These are phyloP conservation scores for Phytopythium litorale DNA, from an alignment of 352 stramenopile species.

Conservation along the genomic window DNA sequence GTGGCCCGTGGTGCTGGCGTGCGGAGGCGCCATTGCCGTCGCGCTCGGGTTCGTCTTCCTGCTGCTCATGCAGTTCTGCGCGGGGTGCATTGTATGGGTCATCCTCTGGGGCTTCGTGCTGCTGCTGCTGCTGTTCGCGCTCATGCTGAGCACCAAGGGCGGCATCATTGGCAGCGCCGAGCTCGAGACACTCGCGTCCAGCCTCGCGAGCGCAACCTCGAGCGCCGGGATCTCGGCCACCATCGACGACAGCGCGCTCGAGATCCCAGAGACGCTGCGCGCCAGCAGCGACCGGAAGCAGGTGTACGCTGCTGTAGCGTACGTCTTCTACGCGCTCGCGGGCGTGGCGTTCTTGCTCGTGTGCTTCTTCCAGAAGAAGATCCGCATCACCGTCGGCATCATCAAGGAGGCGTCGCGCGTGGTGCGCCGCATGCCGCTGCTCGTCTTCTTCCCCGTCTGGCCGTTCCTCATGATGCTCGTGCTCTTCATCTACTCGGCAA, in stretches of 20 bases:
- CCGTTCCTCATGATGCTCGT: slow-evolving; percentile 60
- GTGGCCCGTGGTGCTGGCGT: slow-evolving; percentile 47
- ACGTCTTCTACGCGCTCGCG: slow-evolving; percentile 53
- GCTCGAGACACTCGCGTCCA: slow-evolving; percentile 36
- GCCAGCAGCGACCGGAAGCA: slow-evolving; percentile 56
- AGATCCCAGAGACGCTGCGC: slow-evolving; percentile 48
- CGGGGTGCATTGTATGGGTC: slow-evolving; percentile 72
- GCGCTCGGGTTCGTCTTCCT: slow-evolving; percentile 66
- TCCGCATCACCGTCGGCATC: slow-evolving; percentile 66
- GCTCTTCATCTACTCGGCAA: slow-evolving; percentile 58
- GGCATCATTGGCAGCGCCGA: slow-evolving; percentile 54
- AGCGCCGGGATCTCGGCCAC: slow-evolving; percentile 13
- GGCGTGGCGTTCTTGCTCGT: slow-evolving; percentile 72
- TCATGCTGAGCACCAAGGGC: slow-evolving; percentile 73
- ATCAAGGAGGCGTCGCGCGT: slow-evolving; percentile 74
- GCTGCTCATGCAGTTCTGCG: slow-evolving; percentile 65
- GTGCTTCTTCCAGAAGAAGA: slow-evolving; percentile 83
- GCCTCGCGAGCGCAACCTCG: slow-evolving; percentile 32
- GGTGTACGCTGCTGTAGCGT: slow-evolving; percentile 55
- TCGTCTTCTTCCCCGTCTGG: slow-evolving; percentile 64
- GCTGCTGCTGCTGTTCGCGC: slow-evolving; percentile 58
- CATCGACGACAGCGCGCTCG: slow-evolving; percentile 31
- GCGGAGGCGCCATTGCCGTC: slow-evolving; percentile 41
- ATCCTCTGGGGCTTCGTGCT: slow-evolving; percentile 64
- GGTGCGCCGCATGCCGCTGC: slow-evolving; percentile 51